A percentile compares a stretch with the other conserved stretches of the same genome.
phyloP scores from a whole-genome alignment of 371 early-diverging fungal genomes.

The Mucor mucedo region DNA sequence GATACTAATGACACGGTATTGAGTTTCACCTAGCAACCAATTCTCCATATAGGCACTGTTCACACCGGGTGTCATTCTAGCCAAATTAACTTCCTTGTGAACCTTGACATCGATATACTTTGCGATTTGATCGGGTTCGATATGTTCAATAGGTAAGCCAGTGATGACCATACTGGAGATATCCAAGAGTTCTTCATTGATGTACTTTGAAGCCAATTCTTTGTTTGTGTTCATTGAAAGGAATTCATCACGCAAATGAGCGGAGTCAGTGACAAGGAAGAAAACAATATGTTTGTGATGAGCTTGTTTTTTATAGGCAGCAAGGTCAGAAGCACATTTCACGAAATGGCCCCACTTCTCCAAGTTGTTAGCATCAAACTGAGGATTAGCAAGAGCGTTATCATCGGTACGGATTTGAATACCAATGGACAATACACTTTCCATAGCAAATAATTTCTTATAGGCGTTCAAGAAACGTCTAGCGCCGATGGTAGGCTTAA shows the following conservation, averaged over 20 bases:
- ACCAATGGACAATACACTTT: conserved; percentile 53
- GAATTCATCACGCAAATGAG: conserved; percentile 47
- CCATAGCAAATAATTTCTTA: conserved; percentile 44
- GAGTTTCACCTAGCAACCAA: conserved; percentile 53
- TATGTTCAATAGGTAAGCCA: conserved; percentile 55
- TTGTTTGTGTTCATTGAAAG: conserved; percentile 37
- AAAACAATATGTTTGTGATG: conserved; percentile 51
- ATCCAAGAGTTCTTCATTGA: conserved; percentile 34
- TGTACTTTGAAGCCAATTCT: conserved; percentile 18
- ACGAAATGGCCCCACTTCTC: conserved; percentile 53
- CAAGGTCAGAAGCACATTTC: conserved; percentile 50
- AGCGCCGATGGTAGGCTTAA: conserved; percentile 52
- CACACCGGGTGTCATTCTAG: conserved; percentile 40
- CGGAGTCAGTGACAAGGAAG: conserved; percentile 53
- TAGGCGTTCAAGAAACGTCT: conserved; percentile 55
- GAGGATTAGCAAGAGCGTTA: conserved; percentile 48
- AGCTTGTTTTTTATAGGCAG: conserved; percentile 35
- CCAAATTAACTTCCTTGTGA: conserved; percentile 28
- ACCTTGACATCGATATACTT: conserved; percentile 35
- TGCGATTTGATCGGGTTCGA: conserved; percentile 49
- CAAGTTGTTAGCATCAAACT: conserved; percentile 36
- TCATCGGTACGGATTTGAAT: conserved; percentile 51
- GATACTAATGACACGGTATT: conserved; percentile 52
- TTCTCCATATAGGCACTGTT: conserved; percentile 59
- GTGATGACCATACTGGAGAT: conserved; percentile 46